Evolutionary conservation across 202 grass and related monocot genomes (phyloP).

Genomic region (Setaria italica): DNA sequence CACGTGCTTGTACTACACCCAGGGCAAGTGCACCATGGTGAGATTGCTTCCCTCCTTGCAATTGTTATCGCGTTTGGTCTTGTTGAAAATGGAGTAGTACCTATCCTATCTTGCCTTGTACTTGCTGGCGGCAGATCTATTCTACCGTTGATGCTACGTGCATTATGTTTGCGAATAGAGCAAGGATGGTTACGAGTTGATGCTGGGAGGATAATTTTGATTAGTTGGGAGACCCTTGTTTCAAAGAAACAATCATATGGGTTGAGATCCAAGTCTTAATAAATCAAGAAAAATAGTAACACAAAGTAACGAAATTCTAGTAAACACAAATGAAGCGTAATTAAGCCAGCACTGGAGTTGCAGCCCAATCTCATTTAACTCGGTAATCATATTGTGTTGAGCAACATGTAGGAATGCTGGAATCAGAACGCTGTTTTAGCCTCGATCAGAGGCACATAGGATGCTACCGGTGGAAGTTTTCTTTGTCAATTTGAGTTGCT

Average conservation of each 20-base stretch:
- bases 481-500: slow-evolving; percentile 2
- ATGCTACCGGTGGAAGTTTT: neutral
- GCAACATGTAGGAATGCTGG: neutral
- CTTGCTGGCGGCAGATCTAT: neutral
- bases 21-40: slow-evolving; percentile 90
- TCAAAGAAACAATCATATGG: neutral
- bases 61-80: neutral
- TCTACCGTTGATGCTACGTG: neutral
- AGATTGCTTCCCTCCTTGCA: slow-evolving; percentile 21
- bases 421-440: neutral
- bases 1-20: slow-evolving; percentile 87
- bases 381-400: neutral
- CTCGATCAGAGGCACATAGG: neutral
- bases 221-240: neutral
- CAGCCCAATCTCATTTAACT: neutral
- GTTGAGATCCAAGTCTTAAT: neutral
- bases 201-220: neutral
- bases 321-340: neutral
- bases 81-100: neutral
- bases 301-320: neutral
- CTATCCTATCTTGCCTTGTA: neutral
- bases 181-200: neutral
- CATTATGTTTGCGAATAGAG: neutral
- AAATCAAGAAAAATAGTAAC: neutral
- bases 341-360: neutral